Evolutionary conservation across 2,329 filamentous ascomycete genomes (phyloP), one percentile per base, ranked within the genome.

Genomic region (Aspergillus clavatus): DNA sequence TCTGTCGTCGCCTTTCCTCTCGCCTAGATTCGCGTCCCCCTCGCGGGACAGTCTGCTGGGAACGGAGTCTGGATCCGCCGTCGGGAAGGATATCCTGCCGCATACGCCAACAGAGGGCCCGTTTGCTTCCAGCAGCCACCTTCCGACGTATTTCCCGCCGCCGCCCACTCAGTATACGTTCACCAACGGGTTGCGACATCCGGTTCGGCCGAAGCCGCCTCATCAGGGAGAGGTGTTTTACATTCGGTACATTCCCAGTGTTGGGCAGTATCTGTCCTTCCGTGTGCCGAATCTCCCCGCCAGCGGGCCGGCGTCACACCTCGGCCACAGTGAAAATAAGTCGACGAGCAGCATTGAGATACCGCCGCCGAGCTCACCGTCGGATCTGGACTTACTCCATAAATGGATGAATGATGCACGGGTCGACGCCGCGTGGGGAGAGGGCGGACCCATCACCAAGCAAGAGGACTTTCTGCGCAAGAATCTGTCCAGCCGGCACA

Each of bases 201-300:
- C 93, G 0, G 73, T 94, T 33, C 82, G 93, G 0, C 86, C 88
- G 1, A 95, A 94, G 63, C 89, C 91, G 0, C 88, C 89, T 1
- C 83, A 87, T 2, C 89, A 95, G 75, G 89, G 89, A 11, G 89
- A 96, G 59, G 82, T 87, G 0, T 91, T 98, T 59, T 98, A 98
- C 66, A 85, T 83, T 0, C 85, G 93, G 43, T 95, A 85, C 63
- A 76, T 97, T 12, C 88, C 88, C 0, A 91, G 85, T 38, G 72
- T 90, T 2, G 80, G 80, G 5, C 87, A 94, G 63, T 95, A 90
- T 54, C 77, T 98, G 7, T 90, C 88, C 0, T 94, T 98, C 70
- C 83, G 93, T 16, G 83, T 93, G 0, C 89, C 90, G 2, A 60
- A 53, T 84, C 84, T 26, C 65, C 79, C 1, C 76, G 78, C 53